A percentile compares a stretch with the other conserved stretches of the same genome.
Evolutionary conservation across 2,329 filamentous ascomycete genomes (phyloP).

Genomic region (Aspergillus felis): DNA sequence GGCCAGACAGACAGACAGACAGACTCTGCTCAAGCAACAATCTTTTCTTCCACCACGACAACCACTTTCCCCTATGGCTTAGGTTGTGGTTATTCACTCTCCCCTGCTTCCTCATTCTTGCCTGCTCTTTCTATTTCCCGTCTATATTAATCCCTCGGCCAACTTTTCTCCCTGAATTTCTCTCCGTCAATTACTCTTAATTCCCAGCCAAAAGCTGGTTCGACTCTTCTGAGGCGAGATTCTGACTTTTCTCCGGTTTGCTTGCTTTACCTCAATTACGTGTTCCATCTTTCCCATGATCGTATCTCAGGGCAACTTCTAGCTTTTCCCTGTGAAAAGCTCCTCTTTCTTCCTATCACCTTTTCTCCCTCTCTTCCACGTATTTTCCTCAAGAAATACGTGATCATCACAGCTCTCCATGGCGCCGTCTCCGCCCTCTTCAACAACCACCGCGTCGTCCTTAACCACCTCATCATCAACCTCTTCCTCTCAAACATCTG

Average conservation of each 20-base stretch:
- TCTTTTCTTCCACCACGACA: background rate
- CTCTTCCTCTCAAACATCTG: slow-evolving; percentile 1
- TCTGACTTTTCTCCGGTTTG: background rate
- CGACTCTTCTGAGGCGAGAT: background rate
- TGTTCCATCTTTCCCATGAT: background rate
- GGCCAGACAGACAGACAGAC: background rate
- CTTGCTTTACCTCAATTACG: background rate
- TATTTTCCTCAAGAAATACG: slow-evolving; percentile 5
- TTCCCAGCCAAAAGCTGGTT: background rate
- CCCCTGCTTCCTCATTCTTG: background rate
- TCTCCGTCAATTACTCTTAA: background rate
- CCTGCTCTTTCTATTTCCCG: background rate
- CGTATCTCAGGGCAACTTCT: background rate
- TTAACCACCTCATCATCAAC: slow-evolving; percentile 7
- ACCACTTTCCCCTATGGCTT: background rate
- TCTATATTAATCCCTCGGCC: background rate
- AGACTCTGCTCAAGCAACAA: background rate
- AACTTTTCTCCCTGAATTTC: background rate
- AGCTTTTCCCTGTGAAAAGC: slow-evolving; percentile 8
- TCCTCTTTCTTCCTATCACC: slow-evolving; percentile 8
- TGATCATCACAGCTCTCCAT: slow-evolving; percentile 6
- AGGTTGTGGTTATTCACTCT: background rate
- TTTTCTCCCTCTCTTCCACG: slow-evolving; percentile 7
- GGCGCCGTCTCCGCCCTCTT: slow-evolving; percentile 7
- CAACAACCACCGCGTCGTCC: slow-evolving; percentile 6